phyloP scores from a whole-genome alignment of 108 stramenopile genomes.

The Seminavis robusta region DNA sequence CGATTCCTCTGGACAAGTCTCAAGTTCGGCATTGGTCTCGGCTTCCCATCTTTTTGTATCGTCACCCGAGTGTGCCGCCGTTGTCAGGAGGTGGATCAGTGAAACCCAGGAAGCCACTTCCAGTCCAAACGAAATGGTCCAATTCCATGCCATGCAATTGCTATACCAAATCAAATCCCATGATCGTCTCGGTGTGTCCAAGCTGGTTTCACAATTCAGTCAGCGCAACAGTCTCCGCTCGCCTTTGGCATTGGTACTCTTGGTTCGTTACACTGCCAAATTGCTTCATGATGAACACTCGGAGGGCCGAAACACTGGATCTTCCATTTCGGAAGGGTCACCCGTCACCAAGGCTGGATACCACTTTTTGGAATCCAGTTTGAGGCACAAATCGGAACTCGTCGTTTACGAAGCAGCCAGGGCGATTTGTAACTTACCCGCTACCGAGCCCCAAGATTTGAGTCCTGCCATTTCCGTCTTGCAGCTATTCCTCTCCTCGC shows the following conservation, averaged over 20 bases:
- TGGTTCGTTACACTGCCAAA: constrained; percentile 96
- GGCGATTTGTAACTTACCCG: constrained; percentile 94
- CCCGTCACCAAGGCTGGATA: constrained; percentile 87
- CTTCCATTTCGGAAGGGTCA: constrained; percentile 49
- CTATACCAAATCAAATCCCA: constrained; percentile 97
- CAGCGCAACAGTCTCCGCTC: constrained; percentile 86
- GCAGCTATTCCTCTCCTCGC: constrained; percentile 91
- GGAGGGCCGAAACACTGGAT: constrained; percentile 59
- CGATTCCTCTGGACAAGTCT: constrained; percentile 92
- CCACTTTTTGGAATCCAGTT: constrained; percentile 88
- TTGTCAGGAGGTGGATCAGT: constrained; percentile 90
- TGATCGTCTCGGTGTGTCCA: constrained; percentile 95
- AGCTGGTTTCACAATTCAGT: constrained; percentile 90
- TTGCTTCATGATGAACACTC: constrained; percentile 73
- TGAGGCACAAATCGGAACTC: constrained; percentile 94
- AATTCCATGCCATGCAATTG: constrained; percentile 98
- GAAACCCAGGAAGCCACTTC: constrained; percentile 93
- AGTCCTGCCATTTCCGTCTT: constrained; percentile 94
- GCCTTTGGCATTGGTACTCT: constrained; percentile 89
- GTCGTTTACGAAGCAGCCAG: constrained; percentile 98
- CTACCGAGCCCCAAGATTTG: constrained; percentile 91
- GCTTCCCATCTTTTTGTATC: constrained; percentile 74
- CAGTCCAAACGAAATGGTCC: constrained; percentile 96
- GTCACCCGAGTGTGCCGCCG: constrained; percentile 73
- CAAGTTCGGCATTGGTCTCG: constrained; percentile 93